Evolutionary conservation across 2,329 filamentous ascomycete species (phyloP).

Genomic region (Trichoderma cornu-damae): DNA sequence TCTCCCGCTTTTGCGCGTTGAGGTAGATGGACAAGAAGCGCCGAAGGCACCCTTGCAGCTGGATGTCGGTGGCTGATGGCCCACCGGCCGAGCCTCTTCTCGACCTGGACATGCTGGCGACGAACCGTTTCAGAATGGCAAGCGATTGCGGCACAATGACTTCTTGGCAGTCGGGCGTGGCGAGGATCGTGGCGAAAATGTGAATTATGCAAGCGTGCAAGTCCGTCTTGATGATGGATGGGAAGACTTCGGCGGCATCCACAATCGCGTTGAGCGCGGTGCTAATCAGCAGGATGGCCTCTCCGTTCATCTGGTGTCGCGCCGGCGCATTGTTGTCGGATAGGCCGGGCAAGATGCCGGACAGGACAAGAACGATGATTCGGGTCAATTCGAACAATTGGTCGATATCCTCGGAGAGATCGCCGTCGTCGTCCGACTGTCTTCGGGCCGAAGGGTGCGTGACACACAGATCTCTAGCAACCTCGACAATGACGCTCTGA

Average conservation of each 20-base stretch:
- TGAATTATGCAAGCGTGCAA: conserved; percentile 94
- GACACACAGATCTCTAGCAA: conserved; percentile 82
- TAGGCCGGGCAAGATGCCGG: conserved; percentile 79
- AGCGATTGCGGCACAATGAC: conserved; percentile 84
- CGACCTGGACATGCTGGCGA: conserved; percentile 63
- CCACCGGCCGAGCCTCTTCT: conserved; percentile 35
- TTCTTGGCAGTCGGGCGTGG: conserved; percentile 76
- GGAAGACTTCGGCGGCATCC: conserved; percentile 92
- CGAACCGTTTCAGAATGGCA: conserved; percentile 86
- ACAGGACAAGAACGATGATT: conserved; percentile 89
- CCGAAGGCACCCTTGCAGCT: conserved; percentile 76
- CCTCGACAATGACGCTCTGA: conserved; percentile 88
- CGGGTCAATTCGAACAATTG: conserved; percentile 95
- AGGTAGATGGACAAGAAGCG: conserved; percentile 78
- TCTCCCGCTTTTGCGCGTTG: conserved; percentile 68
- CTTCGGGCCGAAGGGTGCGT: conserved; percentile 80
- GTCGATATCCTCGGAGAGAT: conserved; percentile 93
- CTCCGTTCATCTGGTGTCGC: conserved; percentile 77
- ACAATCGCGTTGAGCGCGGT: conserved; percentile 82
- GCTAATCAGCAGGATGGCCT: conserved; percentile 74
- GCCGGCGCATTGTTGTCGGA: conserved; percentile 60
- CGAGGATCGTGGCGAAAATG: conserved; percentile 89
- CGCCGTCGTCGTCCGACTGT: conserved; percentile 55
- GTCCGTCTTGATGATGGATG: conserved; percentile 92
- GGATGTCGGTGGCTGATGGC: conserved; percentile 53